These are phyloP conservation scores for Pseudonitzschia delicatissima DNA, from an alignment of 108 stramenopile genomes.

Conservation along the genomic window DNA sequence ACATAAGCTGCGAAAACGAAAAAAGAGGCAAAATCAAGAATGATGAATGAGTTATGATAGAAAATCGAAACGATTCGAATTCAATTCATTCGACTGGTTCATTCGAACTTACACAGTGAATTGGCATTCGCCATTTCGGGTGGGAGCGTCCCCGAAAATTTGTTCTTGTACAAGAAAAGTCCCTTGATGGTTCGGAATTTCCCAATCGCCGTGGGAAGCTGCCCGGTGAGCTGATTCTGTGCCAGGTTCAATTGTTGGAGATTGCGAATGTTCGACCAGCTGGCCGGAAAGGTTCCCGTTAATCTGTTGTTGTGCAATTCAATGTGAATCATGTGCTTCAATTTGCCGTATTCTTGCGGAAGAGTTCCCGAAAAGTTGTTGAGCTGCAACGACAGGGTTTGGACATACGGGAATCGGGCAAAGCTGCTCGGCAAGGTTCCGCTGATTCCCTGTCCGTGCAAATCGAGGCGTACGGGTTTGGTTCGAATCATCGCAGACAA, in stretches of 20 bases:
- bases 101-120: slow-evolving; percentile 28
- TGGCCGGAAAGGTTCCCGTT: slow-evolving; percentile 26
- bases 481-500: slow-evolving; percentile 39
- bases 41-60: too few species aligned
- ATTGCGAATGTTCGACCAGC: slow-evolving; percentile 28
- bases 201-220: slow-evolving; percentile 48
- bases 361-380: slow-evolving; percentile 36
- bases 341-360: slow-evolving; percentile 21
- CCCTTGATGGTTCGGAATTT: slow-evolving; percentile 27
- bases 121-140: slow-evolving; percentile 16
- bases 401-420: slow-evolving; percentile 17
- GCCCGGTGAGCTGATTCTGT: slow-evolving; percentile 48
- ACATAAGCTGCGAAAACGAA: slow-evolving; percentile 22
- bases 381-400: slow-evolving; percentile 23
- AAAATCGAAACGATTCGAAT: too few species aligned
- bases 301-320: slow-evolving; percentile 43
- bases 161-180: slow-evolving; percentile 36
- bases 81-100: too few species aligned
- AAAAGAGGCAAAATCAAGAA: neutral
- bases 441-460: slow-evolving; percentile 23
- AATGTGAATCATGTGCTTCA: slow-evolving; percentile 31
- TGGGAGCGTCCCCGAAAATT: slow-evolving; percentile 39
- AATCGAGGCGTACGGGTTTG: slow-evolving; percentile 17
- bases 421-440: slow-evolving; percentile 33
- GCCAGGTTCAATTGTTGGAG: slow-evolving; percentile 37